Evolutionary conservation across 1,139 yeast species (phyloP).

Genomic region (Kodamaea fungicola): DNA sequence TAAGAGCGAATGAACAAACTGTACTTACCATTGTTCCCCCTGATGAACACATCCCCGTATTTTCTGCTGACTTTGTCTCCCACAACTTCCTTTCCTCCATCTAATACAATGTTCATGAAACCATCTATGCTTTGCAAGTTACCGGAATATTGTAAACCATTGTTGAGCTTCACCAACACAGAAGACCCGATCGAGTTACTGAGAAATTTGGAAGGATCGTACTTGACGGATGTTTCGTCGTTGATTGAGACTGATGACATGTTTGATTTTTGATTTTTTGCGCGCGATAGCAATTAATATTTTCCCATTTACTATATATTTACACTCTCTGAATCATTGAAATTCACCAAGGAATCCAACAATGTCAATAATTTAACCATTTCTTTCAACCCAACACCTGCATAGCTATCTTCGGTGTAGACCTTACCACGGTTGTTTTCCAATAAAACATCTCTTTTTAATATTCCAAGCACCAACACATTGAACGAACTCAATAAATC

Average conservation of each 20-base stretch:
- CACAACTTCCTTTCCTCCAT: slow-evolving; percentile 66
- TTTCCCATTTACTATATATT: background rate
- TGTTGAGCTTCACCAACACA: slow-evolving; percentile 79
- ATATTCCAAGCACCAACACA: slow-evolving; percentile 58
- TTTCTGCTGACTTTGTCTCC: slow-evolving; percentile 51
- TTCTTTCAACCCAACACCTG: slow-evolving; percentile 38
- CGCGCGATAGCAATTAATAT: background rate
- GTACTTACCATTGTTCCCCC: slow-evolving; percentile 87
- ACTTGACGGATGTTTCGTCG: slow-evolving; percentile 17
- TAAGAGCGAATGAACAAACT: slow-evolving; percentile 8
- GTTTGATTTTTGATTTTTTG: background rate
- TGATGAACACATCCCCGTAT: slow-evolving; percentile 85
- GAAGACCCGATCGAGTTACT: slow-evolving; percentile 74
- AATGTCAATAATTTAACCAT: slow-evolving; percentile 56
- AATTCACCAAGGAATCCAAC: slow-evolving; percentile 50
- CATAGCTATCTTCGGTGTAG: slow-evolving; percentile 18
- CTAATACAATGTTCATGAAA: slow-evolving; percentile 90
- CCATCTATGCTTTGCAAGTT: slow-evolving; percentile 90
- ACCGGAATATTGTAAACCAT: slow-evolving; percentile 79
- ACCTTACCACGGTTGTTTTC: slow-evolving; percentile 23
- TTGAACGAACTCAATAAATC: slow-evolving; percentile 52
- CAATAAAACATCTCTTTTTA: slow-evolving; percentile 61
- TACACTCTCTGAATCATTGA: background rate
- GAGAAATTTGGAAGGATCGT: slow-evolving; percentile 74
- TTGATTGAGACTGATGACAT: slow-evolving; percentile 1